Evolutionary conservation across 2,329 filamentous ascomycete species (phyloP), one percentile per base, ranked within the genome.

Genomic region (Cladosporium halotolerans): DNA sequence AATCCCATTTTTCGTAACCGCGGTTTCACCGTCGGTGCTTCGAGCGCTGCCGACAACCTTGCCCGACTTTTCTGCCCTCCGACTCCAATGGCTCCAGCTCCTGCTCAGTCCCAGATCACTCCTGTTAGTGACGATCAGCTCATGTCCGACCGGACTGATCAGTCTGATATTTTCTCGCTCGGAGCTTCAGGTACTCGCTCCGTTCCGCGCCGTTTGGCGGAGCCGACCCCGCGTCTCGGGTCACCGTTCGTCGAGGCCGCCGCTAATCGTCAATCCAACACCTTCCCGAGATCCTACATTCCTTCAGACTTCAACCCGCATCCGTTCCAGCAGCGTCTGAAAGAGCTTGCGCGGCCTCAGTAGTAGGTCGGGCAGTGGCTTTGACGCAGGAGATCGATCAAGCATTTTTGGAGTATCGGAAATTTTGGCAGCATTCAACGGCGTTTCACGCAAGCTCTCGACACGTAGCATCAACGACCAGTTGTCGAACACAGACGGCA

Each of bases 11-110:
- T 82, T 33, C 77, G 82, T 39, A 82, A 77, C 60, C 79, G 82
- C 41, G 82, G 82, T 52, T 83, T 82, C 61, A 84, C 80, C 44
- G 73, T 80, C 19, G 78, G 81, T 46, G 79, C 81, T 49, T 76
- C 80, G 55, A 74, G 73, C 57, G 73, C 75, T 48, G 75, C 71
- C 60, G 68, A 73, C 48, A 73, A 76, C 49, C 71, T 83, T 33
- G 72, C 79, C 42, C 73, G 76, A 53, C 69, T 83, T 3, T 81
- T 83, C 62, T 77, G 74, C 3, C 78, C 78, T 6, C 74, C 75
- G 2, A 32, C 31, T 49, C 34, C 46, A 0, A 49, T 50, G 18
- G 23, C 52, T 6, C 45, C 23, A 16, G 11, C 44, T 41, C 44
- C 49, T 28, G 44, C 51, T 42, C 19, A 42, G 4, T 19, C 46